Conservation (phyloP, 2,329 filamentous ascomycete genomes). For the Alternaria viburni region DNA sequence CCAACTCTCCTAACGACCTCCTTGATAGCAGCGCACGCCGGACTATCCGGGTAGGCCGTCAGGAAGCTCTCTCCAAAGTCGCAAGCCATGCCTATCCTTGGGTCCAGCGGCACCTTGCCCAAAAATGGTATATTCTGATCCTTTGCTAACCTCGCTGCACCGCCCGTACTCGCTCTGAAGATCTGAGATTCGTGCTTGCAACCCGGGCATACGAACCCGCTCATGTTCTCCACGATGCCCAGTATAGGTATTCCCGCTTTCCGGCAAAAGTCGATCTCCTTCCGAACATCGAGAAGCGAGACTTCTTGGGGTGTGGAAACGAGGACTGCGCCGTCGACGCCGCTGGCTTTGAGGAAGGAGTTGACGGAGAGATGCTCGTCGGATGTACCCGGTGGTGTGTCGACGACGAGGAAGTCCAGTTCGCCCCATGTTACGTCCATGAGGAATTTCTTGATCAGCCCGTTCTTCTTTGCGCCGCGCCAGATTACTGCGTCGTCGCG, state of each 20-base stretch:
- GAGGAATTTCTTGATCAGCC: slow-evolving; percentile 94
- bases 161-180: slow-evolving; percentile 89
- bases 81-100: slow-evolving; percentile 92
- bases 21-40: slow-evolving; percentile 82
- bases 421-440: slow-evolving; percentile 99
- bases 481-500: slow-evolving; percentile 96
- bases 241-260: slow-evolving; percentile 91
- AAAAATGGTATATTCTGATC: slow-evolving; percentile 90
- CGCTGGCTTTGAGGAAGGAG: slow-evolving; percentile 85
- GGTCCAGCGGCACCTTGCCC: slow-evolving; percentile 88
- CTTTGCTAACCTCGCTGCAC: slow-evolving; percentile 77
- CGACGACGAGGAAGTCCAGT: slow-evolving; percentile 89
- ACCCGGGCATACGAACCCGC: slow-evolving; percentile 92
- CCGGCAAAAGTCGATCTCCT: slow-evolving; percentile 96
- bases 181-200: slow-evolving; percentile 83
- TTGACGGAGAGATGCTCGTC: slow-evolving; percentile 97
- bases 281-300: slow-evolving; percentile 86
- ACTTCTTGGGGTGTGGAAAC: slow-evolving; percentile 97
- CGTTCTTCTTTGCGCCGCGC: slow-evolving; percentile 98
- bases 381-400: slow-evolving; percentile 92
- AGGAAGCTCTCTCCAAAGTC: slow-evolving; percentile 98
- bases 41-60: slow-evolving; percentile 90
- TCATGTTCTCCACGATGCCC: slow-evolving; percentile 97
- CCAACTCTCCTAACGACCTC: slow-evolving; percentile 78
- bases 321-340: slow-evolving; percentile 90